Base-by-base conservation (phyloP, 768 basidiomycete species). In the Chalciporus piperatus region DNA sequence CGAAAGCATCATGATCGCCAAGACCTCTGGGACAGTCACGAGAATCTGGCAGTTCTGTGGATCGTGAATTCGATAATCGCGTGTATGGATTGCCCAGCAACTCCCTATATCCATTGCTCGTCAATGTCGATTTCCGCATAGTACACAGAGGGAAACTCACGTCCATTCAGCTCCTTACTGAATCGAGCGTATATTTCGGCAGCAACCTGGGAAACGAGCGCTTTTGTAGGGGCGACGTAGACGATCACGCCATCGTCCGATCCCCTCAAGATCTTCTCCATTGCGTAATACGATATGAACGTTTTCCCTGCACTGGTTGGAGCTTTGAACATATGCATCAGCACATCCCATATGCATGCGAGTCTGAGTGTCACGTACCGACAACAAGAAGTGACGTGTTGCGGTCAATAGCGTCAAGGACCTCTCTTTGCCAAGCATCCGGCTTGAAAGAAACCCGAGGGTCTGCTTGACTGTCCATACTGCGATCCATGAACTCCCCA, bases 231-330 rank as follows among this genome's bases (percentile, higher is more conserved):
- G 0, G 87, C 86, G 39, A 89, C 77, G 61, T 89, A 89, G 17
- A 89, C 80, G 32, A 89, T 61, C 38, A 89, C 74, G 0, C 82
- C 85, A 39, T 87, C 78, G 59, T 89, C 82, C 0, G 83, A 83
- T 37, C 71, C 72, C 48, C 82, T 70, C 3, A 89, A 68, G 13
- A 86, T 71, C 55, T 79, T 78, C 62, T 87, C 85, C 86, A 89
- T 88, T 0, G 87, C 86, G 56, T 87, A 87, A 64, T 76, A 89
- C 3, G 84, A 84, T 39, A 89, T 86, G 60, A 89, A 89, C 0
- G 87, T 88, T 65, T 89, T 89, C 25, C 86, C 85, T 1, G 84
- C 85, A 64, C 83, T 84, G 1, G 84, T 86, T 1, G 84, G 85
- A 3, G 84, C 84, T 85, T 57, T 4, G 39, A 6, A 30, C 45